These are phyloP conservation scores for Daedalea quercina DNA, from an alignment of 768 basidiomycete genomes.

Conservation along the genomic window DNA sequence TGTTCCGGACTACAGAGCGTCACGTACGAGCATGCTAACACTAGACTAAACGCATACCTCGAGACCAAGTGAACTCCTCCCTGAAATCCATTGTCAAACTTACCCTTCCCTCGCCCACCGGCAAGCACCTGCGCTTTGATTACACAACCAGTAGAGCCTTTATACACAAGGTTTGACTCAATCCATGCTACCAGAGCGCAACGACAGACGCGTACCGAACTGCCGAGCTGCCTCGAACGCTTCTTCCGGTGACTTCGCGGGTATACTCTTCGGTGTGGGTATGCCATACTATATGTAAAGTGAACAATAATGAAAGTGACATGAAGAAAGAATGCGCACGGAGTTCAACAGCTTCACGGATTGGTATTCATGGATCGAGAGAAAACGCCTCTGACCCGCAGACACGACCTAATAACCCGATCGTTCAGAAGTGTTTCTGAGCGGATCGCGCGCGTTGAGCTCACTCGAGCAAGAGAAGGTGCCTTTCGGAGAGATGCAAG, in stretches of 20 bases:
- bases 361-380: conserved; percentile 98
- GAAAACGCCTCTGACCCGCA: conserved; percentile 82
- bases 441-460: conserved; percentile 14
- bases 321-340: conserved; percentile 37
- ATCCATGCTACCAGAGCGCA: no score
- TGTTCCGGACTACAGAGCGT: conserved; percentile 61
- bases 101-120: conserved; percentile 96
- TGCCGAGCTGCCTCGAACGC: conserved; percentile 84
- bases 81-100: conserved; percentile 92
- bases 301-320: background rate
- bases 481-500: conserved; percentile 62
- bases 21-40: background rate
- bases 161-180: background rate
- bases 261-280: conserved; percentile 85
- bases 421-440: background rate
- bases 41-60: conserved; percentile 40
- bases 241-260: conserved; percentile 85
- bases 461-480: conserved; percentile 56
- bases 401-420: conserved; percentile 43
- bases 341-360: conserved; percentile 92
- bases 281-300: conserved; percentile 76
- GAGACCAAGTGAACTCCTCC: conserved; percentile 95
- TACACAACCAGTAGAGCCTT: conserved; percentile 76
- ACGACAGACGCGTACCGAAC: conserved; percentile 53
- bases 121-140: conserved; percentile 99